Conservation (phyloP, 169 alveolate genomes). For the Plasmodium adleri region DNA sequence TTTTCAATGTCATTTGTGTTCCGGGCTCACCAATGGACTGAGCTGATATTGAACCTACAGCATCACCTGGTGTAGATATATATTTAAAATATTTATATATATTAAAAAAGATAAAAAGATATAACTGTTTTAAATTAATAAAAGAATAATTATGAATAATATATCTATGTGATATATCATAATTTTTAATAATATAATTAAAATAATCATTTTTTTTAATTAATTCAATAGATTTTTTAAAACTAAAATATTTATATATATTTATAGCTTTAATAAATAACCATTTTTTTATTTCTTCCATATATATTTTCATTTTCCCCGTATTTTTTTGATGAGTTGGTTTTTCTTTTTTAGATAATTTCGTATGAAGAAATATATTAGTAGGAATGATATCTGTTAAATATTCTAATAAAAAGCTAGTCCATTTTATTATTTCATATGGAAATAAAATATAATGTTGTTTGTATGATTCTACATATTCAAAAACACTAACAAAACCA, state of each 20-base stretch:
- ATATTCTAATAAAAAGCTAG: conserved; percentile 78
- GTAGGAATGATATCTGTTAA: conserved; percentile 80
- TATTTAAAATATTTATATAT: conserved; percentile 94
- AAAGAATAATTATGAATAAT: conserved; percentile 66
- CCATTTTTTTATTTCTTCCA: conserved; percentile 71
- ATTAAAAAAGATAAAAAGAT: conserved; percentile 88
- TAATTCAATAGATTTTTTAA: conserved; percentile 32
- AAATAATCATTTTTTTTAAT: conserved; percentile 30
- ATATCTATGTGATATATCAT: conserved; percentile 35
- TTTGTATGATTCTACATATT: conserved; percentile 42
- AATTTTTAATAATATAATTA: conserved; percentile 10
- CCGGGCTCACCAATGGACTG: conserved; percentile 99
- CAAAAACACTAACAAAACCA: conserved; percentile 82
- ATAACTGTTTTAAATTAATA: conserved; percentile 87
- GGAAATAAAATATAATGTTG: conserved; percentile 89
- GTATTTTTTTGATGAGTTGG: conserved; percentile 74
- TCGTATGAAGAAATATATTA: conserved; percentile 63
- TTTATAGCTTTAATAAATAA: conserved; percentile 49
- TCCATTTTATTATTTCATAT: conserved; percentile 87
- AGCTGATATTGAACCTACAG: conserved; percentile 99
- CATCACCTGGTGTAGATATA: conserved; percentile 98
- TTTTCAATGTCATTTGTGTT: conserved; percentile 99
- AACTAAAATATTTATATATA: conserved; percentile 34
- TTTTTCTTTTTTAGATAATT: conserved; percentile 34
- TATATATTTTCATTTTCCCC: conserved; percentile 41